These are phyloP conservation scores for Pseudohyphozyma bogoriensis DNA, from an alignment of 768 basidiomycete genomes.

Conservation along the genomic window DNA sequence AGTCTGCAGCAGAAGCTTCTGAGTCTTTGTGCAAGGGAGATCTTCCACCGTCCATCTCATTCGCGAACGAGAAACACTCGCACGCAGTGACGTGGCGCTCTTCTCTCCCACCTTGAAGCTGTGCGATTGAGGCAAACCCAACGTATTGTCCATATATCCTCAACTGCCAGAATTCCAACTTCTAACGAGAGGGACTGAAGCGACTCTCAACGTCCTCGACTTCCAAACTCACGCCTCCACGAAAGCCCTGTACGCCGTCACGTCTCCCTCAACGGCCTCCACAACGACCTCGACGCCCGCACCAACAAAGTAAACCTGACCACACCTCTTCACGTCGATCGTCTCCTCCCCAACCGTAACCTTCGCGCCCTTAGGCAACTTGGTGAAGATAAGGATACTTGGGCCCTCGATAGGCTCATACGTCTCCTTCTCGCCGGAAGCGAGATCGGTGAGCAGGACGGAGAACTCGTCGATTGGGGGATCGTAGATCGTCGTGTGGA, in stretches of 20 bases:
- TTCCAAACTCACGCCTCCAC: constrained; percentile 40
- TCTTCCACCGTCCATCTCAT: too few species aligned
- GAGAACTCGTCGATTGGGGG: constrained; percentile 92
- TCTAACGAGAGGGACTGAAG: too few species aligned
- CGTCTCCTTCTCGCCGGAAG: constrained; percentile 42
- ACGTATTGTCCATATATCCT: too few species aligned
- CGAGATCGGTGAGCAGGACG: constrained; percentile 57
- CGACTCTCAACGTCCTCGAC: too few species aligned
- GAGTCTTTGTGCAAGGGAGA: too few species aligned
- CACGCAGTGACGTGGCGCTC: too few species aligned
- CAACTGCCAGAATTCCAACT: too few species aligned
- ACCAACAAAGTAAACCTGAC: constrained; percentile 74
- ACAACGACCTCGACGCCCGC: constrained; percentile 56
- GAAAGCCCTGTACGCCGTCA: constrained; percentile 62
- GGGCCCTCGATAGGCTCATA: constrained; percentile 68
- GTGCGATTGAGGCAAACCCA: too few species aligned
- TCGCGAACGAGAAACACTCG: too few species aligned
- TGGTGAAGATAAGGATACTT: constrained; percentile 66
- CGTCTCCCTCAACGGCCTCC: constrained; percentile 36
- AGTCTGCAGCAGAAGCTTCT: too few species aligned
- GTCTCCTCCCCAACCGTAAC: constrained; percentile 30
- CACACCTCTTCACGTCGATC: constrained; percentile 46
- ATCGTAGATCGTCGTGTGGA: constrained; percentile 57
- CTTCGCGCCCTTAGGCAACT: constrained; percentile 34
- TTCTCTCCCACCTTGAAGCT: too few species aligned